A percentile compares a stretch with the other conserved stretches of the same genome.
Evolutionary conservation across 2,329 filamentous ascomycete species (phyloP).

Genomic region (Thelonectria blattea): DNA sequence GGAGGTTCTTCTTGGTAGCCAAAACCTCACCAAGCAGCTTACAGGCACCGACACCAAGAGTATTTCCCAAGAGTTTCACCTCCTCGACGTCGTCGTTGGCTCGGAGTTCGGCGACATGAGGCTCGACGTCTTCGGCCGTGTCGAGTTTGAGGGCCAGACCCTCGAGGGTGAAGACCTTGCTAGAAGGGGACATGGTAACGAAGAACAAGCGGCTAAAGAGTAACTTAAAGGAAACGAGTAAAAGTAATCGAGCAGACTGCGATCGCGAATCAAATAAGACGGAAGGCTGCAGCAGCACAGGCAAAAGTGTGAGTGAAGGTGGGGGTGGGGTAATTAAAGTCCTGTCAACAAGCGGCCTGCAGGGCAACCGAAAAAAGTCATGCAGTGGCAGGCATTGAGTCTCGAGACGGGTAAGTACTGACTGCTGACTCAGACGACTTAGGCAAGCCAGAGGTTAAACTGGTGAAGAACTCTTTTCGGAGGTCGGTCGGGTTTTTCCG

Average conservation of each 20-base stretch:
- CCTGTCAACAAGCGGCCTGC: neutral
- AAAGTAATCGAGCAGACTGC: slow-evolving; percentile 1
- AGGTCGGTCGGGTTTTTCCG: slow-evolving; percentile 15
- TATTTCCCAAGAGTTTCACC: slow-evolving; percentile 88
- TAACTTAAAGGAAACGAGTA: slow-evolving; percentile 5
- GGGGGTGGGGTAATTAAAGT: slow-evolving; percentile 36
- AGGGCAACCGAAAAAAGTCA: neutral
- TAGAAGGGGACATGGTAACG: slow-evolving; percentile 41
- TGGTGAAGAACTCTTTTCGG: slow-evolving; percentile 12
- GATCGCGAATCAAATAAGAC: slow-evolving; percentile 17
- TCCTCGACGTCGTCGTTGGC: slow-evolving; percentile 80
- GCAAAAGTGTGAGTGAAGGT: slow-evolving; percentile 35
- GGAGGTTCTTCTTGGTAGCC: slow-evolving; percentile 80
- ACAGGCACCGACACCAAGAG: slow-evolving; percentile 86
- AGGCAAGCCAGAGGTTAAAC: too few species aligned
- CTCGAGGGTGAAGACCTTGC: slow-evolving; percentile 85
- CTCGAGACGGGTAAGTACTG: neutral
- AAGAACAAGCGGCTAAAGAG: slow-evolving; percentile 18
- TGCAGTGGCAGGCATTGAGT: neutral
- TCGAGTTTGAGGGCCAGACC: slow-evolving; percentile 93
- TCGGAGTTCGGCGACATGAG: slow-evolving; percentile 78
- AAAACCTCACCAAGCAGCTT: slow-evolving; percentile 84
- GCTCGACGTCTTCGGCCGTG: slow-evolving; percentile 83
- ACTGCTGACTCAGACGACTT: neutral
- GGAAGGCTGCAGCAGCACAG: slow-evolving; percentile 24